phyloP scores from a whole-genome alignment of 1,284 basidiomycete genomes.

The Puccinia polysora region DNA sequence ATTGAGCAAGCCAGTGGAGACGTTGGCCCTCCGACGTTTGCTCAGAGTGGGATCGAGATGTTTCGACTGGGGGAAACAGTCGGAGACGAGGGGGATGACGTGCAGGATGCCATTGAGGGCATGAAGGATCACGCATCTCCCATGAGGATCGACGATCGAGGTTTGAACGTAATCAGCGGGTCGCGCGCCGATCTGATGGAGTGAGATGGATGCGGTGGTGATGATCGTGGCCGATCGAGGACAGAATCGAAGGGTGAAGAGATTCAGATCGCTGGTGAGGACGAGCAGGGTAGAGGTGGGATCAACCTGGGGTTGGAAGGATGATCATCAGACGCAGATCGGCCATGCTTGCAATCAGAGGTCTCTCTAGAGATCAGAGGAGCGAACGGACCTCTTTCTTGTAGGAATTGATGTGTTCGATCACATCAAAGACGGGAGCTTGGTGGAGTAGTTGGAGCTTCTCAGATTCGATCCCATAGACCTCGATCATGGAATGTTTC shows the following conservation, averaged over 20 bases:
- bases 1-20: neutral
- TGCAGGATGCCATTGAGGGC: conserved; percentile 36
- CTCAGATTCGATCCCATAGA: conserved; percentile 19
- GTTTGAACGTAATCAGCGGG: conserved; percentile 37
- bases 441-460: conserved; percentile 10
- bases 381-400: conserved; percentile 2
- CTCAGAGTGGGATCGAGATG: neutral
- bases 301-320: conserved; percentile 1
- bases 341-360: neutral
- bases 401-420: conserved; percentile 38
- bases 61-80: neutral
- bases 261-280: conserved; percentile 26
- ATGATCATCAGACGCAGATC: neutral
- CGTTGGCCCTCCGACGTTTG: conserved; percentile 10
- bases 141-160: conserved; percentile 33
- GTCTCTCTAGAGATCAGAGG: neutral
- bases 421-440: conserved; percentile 7
- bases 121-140: conserved; percentile 34
- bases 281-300: conserved; percentile 26
- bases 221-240: conserved; percentile 13
- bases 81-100: conserved; percentile 18
- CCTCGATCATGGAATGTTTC: conserved; percentile 23
- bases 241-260: conserved; percentile 29
- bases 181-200: conserved; percentile 14
- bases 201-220: conserved; percentile 25